Evolutionary conservation across 768 basidiomycete genomes (phyloP), one percentile per base, ranked within the genome.

Genomic region (Trametes sanguinea): DNA sequence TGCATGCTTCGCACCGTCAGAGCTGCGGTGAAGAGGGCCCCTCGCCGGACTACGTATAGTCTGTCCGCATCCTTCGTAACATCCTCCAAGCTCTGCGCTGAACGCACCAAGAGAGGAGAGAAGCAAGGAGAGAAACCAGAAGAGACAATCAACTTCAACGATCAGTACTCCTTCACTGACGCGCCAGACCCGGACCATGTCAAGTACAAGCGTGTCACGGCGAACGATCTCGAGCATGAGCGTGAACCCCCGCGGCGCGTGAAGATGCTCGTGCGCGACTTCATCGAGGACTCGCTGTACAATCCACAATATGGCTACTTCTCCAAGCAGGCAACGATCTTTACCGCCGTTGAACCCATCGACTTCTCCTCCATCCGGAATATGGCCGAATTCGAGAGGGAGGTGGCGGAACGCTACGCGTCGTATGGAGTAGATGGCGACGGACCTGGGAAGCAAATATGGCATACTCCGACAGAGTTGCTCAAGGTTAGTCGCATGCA

Each of bases 271-370:
- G 87, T 89, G 48, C 86, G 97, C 65, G 96, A 99, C 77, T 99
- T 90, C 72, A 94, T 99, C 63, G 94, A 98, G 71, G 97, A 99
- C 72, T 88, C 92, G 7, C 76, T 99, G 40, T 99, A 99, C 78
- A 98, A 99, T 73, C 95, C 94, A 3, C 78, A 95, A 74, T 98
- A 99, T 72, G 97, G 97, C 40, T 99, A 99, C 76, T 98, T 99
- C 73, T 87, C 94, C 33, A 90, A 90, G 68, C 90, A 94, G 69
- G 96, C 92, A 1, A 89, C 86, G 47, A 98, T 99, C 65, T 93
- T 97, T 73, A 86, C 87, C 42, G 79, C 85, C 1, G 78, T 84
- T 14, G 79, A 84, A 35, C 72, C 77, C 22, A 87, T 96, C 67
- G 80, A 94, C 69, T 97, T 98, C 72, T 68, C 74, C 7, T 69